phyloP scores from a whole-genome alignment of 257 asterid species.

The Misopates orontium region DNA sequence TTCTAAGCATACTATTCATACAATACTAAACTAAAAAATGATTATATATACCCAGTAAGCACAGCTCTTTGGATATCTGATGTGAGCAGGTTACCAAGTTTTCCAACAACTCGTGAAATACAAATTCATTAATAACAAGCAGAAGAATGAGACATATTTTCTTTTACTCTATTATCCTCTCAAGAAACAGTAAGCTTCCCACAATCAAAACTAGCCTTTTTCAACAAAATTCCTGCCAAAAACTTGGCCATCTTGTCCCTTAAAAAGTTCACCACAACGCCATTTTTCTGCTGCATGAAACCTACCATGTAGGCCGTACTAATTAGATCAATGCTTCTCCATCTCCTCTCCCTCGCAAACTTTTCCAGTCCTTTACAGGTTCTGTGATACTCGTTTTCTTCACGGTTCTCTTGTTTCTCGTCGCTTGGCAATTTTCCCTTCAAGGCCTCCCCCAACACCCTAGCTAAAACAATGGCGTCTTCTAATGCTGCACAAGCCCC shows the following conservation, averaged over 20 bases:
- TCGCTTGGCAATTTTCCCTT: not conserved
- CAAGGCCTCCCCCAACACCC: constrained; percentile 2
- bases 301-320: constrained; percentile 21
- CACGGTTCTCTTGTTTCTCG: not conserved
- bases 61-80: too few species aligned
- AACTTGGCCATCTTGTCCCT: constrained; percentile 13
- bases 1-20: too few species aligned
- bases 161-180: too few species aligned
- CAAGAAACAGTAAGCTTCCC: constrained; percentile 19
- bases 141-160: too few species aligned
- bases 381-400: not conserved
- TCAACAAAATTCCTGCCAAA: not conserved
- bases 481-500: constrained; percentile 26
- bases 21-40: too few species aligned
- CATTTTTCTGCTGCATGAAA: constrained; percentile 6
- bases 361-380: constrained; percentile 4
- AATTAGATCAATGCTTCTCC: constrained; percentile 23
- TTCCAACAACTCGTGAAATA: too few species aligned
- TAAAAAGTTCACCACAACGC: constrained; percentile 5
- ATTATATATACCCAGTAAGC: too few species aligned
- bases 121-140: too few species aligned
- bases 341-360: constrained; percentile 26
- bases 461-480: constrained; percentile 22
- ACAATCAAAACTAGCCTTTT: constrained; percentile 20
- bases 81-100: too few species aligned